Base-by-base conservation (phyloP, 2,329 filamentous ascomycete genomes). In the Hymenoscyphus occultus region DNA sequence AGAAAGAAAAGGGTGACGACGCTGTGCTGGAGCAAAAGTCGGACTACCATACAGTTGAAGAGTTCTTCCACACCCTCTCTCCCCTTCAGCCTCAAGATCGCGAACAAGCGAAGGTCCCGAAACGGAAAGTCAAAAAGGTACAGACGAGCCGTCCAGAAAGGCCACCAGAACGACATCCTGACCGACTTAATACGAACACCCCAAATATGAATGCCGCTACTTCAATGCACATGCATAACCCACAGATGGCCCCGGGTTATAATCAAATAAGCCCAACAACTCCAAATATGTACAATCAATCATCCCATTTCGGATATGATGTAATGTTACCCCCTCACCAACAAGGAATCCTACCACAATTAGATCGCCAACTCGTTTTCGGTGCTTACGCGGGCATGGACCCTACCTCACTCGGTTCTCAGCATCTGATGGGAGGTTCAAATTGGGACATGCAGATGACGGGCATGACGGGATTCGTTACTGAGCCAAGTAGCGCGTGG, bases 31-130 rank as follows among this genome's bases (percentile, higher is more conserved):
- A 93, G 66, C 91, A 97, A 72, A 93, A 94, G 74, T 87, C 91
- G 2, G 91, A 96, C 75, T 81, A 97, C n/a, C 91, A 95, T 73
- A 96, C 92, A 3, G 93, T 97, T 0, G 93, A 97, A 73, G 93
- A 98, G 71, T 97, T 96, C 78, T 94, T 98, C 74, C 90, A 91
- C 5, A 91, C 88, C 59, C 80, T 96, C 45, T 90, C 89, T 0
- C 89, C 90, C 13, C 84, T 86, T 65, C 78, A 80, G 69, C 74
- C 75, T 65, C 73, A 71, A 62, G 72, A 74, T 51, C 68, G 66
- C 59, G 68, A 69, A 31, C 22, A 63, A n/a, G 60, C 35, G 35
- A 67, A 69, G 57, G 56, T 54, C 22, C 32, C 69, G 13, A 80
- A 80, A 70, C 76, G 78, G 56, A 80, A 80, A 69, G 69, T 72